Conservation (phyloP, 441 rosid species). For the Brassica balearica region DNA sequence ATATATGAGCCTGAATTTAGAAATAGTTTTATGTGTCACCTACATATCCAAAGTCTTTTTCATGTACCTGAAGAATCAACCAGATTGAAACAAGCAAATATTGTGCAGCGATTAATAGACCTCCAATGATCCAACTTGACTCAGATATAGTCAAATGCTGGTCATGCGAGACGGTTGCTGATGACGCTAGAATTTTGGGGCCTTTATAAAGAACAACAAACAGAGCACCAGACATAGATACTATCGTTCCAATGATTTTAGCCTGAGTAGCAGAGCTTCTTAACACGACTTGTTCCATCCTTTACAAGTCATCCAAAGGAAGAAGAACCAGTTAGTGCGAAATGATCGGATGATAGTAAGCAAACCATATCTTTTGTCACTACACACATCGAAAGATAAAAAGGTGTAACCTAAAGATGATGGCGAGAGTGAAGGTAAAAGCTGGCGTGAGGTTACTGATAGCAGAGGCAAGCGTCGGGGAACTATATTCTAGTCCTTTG, state of each 20-base stretch:
- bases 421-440: slow-evolving; percentile 55
- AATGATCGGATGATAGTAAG: neutral
- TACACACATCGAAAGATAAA: neutral
- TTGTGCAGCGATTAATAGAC: slow-evolving; percentile 46
- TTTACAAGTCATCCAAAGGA: slow-evolving; percentile 18
- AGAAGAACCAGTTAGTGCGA: neutral
- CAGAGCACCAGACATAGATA: slow-evolving; percentile 68
- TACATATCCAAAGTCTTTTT: neutral
- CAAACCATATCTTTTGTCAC: neutral
- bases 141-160: slow-evolving; percentile 16
- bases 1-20: neutral
- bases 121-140: slow-evolving; percentile 57
- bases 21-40: neutral
- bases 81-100: slow-evolving; percentile 36
- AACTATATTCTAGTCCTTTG: slow-evolving; percentile 24
- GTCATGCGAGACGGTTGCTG: neutral
- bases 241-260: slow-evolving; percentile 65
- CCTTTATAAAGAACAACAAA: slow-evolving; percentile 62
- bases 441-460: slow-evolving; percentile 32
- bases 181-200: slow-evolving; percentile 35
- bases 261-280: slow-evolving; percentile 56
- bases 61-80: slow-evolving; percentile 55
- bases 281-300: slow-evolving; percentile 61
- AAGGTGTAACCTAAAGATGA: slow-evolving; percentile 52
- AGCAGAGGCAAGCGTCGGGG: slow-evolving; percentile 31